Evolutionary conservation across 2,329 filamentous ascomycete genomes (phyloP), one percentile per base, ranked within the genome.

Genomic region (Didymella glomerata): DNA sequence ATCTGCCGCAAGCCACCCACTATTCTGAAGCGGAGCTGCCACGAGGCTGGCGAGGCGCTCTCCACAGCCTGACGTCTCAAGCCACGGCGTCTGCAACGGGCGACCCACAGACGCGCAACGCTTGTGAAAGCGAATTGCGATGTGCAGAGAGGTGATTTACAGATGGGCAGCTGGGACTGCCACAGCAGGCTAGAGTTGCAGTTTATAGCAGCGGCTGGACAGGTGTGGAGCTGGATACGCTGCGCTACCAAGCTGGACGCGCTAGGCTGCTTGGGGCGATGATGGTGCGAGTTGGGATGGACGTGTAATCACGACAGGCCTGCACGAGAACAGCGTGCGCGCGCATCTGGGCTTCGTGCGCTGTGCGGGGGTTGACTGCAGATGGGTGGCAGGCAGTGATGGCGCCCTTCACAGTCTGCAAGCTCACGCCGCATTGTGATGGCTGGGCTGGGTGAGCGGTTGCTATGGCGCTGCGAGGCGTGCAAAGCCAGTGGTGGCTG

Each of bases 41-140:
- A 55, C 38, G 52, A 20, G 52, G 34, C 20, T 11, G 18, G 16
- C 32, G 32, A 36, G 32, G 6, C 6, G 8, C 27, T 42, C 53
- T 24, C 30, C 38, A n/a, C 25, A 44, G 18, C 10, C 22, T 45
- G 28, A 55, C 53, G 53, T 46, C 25, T 18, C 45, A 28, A 36
- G 32, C 24, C 9, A 14, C 18, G 27, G 36, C 36, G 30, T 36
- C 38, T 16, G 30, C 30, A 38, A 46, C 27, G 30, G 30, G 22
- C 24, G 45, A 41, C 45, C 34, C 52, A 40, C 52, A 18, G 52
- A 42, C 45, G 45, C 52, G 52, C 52, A 54, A 48, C 14, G 24
- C 25, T 16, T 7, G 41, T 9, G 13, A 5, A 34, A 47, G 30
- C 22, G 32, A 5, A 54, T 54, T 54, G 34, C 32, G 42, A 48